Percentiles rank a stretch among this genome's conserved stretches.
Conservation (phyloP, 2,329 filamentous ascomycete species). For the Colletotrichum incanum region DNA sequence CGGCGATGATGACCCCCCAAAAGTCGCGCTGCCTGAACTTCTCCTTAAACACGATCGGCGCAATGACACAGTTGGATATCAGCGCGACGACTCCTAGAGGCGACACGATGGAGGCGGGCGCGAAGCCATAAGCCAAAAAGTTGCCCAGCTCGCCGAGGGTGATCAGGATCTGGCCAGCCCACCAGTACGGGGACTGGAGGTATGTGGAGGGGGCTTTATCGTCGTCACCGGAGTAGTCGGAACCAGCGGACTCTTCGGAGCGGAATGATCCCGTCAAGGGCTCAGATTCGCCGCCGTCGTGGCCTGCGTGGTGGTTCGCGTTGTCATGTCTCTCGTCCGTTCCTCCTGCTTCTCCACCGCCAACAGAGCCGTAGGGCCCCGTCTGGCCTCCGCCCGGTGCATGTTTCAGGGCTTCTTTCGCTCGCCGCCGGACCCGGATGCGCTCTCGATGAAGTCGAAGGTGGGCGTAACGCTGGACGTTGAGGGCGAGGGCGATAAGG, state of each 20-base stretch:
- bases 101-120: slow-evolving; percentile 96
- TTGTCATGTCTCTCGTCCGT: slow-evolving; percentile 14
- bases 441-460: slow-evolving; percentile 84
- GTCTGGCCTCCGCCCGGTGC: slow-evolving; percentile 51
- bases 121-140: slow-evolving; percentile 97
- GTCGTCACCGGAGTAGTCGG: slow-evolving; percentile 54
- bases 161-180: slow-evolving; percentile 94
- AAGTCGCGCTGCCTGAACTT: slow-evolving; percentile 88
- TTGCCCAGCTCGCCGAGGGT: slow-evolving; percentile 94
- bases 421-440: slow-evolving; percentile 69
- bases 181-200: slow-evolving; percentile 95
- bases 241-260: slow-evolving; percentile 59
- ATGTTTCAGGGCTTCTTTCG: slow-evolving; percentile 68
- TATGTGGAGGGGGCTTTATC: slow-evolving; percentile 76
- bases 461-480: slow-evolving; percentile 96
- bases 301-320: slow-evolving; percentile 46
- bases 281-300: slow-evolving; percentile 62
- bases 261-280: slow-evolving; percentile 68
- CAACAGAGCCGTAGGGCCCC: slow-evolving; percentile 55
- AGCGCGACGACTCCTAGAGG: slow-evolving; percentile 97
- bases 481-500: slow-evolving; percentile 94
- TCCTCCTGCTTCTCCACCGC: slow-evolving; percentile 37
- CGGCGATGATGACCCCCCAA: slow-evolving; percentile 88
- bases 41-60: slow-evolving; percentile 94
- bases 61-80: slow-evolving; percentile 97